Evolutionary conservation across 768 basidiomycete species (phyloP).

Genomic region (Tricholoma saponaceum): DNA sequence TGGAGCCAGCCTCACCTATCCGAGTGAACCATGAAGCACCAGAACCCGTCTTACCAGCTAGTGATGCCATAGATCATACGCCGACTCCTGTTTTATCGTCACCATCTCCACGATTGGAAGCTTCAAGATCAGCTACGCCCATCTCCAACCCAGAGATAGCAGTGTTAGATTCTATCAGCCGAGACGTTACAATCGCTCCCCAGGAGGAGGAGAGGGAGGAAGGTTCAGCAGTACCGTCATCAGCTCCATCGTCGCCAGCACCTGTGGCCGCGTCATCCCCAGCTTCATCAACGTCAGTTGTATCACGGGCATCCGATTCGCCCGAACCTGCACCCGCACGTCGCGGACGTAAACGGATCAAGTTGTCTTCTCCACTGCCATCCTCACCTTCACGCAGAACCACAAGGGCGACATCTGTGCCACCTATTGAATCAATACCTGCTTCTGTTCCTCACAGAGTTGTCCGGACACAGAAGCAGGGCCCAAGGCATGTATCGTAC

Average conservation of each 20-base stretch:
- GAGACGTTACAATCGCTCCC: constrained; percentile 3
- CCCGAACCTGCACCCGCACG: neutral
- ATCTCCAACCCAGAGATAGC: constrained; percentile 28
- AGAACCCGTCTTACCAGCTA: neutral
- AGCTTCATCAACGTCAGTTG: neutral
- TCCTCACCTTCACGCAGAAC: constrained; percentile 4
- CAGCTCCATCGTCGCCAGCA: neutral
- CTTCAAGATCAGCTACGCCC: constrained; percentile 13
- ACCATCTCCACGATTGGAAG: neutral
- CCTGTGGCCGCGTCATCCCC: neutral
- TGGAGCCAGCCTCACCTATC: constrained; percentile 11
- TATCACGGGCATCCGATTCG: neutral
- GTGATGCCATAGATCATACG: neutral
- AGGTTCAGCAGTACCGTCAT: neutral
- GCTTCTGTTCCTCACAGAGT: constrained; percentile 6
- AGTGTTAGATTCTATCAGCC: constrained; percentile 10
- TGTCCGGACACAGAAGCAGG: constrained; percentile 13
- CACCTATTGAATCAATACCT: constrained; percentile 23
- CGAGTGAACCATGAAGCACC: neutral
- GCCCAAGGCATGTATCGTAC: constrained; percentile 13
- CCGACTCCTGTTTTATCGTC: neutral
- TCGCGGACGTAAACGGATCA: constrained; percentile 14
- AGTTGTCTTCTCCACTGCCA: constrained; percentile 6
- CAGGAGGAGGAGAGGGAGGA: neutral
- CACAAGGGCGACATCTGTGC: constrained; percentile 20